Percentiles rank a stretch among this genome's conserved stretches.
phyloP scores from a whole-genome alignment of 148 eudicot species.

The Vaccinium corymbosum region DNA sequence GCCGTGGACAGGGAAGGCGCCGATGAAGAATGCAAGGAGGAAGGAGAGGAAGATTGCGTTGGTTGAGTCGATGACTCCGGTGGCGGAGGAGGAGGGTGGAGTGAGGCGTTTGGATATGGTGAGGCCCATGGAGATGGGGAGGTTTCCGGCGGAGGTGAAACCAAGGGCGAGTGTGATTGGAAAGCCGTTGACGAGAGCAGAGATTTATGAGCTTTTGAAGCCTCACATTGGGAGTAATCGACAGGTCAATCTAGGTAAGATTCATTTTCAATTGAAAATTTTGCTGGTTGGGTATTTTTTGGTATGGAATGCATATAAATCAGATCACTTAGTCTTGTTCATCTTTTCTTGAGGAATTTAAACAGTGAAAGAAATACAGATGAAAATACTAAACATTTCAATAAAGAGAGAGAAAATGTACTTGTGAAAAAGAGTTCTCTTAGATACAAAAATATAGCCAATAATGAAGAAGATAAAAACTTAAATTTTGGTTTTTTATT shows the following conservation, averaged over 20 bases:
- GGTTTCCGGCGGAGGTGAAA: slow-evolving; percentile 26
- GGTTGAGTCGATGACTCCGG: slow-evolving; percentile 44
- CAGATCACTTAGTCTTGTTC: not conserved
- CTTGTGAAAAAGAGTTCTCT: not conserved
- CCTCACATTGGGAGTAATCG: slow-evolving; percentile 54
- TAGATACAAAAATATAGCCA: not conserved
- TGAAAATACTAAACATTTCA: not conserved
- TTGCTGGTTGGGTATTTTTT: not conserved
- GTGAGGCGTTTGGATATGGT: slow-evolving; percentile 48
- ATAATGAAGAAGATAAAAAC: not conserved
- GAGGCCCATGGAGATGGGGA: slow-evolving; percentile 40
- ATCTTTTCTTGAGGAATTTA: not conserved
- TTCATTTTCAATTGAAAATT: not conserved
- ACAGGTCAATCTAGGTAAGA: slow-evolving; percentile 71
- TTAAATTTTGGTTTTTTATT: not conserved
- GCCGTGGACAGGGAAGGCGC: slow-evolving; percentile 97
- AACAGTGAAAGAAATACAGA: not conserved
- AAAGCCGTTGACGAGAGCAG: slow-evolving; percentile 58
- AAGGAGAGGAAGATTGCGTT: slow-evolving; percentile 43
- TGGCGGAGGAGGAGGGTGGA: slow-evolving; percentile 19
- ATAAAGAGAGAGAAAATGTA: not conserved
- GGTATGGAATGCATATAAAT: not conserved
- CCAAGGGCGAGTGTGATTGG: slow-evolving; percentile 67
- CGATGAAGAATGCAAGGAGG: slow-evolving; percentile 51
- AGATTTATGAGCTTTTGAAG: slow-evolving; percentile 52